Evolutionary conservation across 2,329 filamentous ascomycete genomes (phyloP).

Genomic region (Hymenoscyphus salicellus): DNA sequence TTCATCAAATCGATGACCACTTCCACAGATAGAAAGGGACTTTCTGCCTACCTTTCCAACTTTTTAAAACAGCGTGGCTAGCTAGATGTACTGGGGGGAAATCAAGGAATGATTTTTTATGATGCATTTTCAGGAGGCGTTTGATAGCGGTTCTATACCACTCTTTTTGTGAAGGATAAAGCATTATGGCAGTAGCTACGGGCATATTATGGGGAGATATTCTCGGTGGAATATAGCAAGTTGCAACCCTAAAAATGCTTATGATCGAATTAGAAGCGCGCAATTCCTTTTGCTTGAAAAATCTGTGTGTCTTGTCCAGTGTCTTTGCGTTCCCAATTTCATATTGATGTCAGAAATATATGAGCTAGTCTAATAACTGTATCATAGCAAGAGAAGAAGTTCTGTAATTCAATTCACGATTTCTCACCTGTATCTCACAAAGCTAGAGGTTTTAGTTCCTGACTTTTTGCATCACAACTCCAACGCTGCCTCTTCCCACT

Average conservation of each 20-base stretch:
- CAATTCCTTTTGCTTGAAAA: not conserved
- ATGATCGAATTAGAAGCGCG: not conserved
- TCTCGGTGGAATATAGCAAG: conserved; percentile 1
- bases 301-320: not conserved
- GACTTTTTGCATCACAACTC: not conserved
- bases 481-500: not conserved
- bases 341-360: not conserved
- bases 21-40: conserved; percentile 56
- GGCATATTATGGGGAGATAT: not conserved
- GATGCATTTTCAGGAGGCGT: conserved; percentile 9
- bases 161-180: conserved; percentile 4
- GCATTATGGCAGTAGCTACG: not conserved
- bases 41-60: conserved; percentile 62
- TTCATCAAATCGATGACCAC: conserved; percentile 59
- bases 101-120: conserved; percentile 6
- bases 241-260: not conserved
- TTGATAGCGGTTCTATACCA: conserved; percentile 9
- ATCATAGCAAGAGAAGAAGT: not conserved
- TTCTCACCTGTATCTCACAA: not conserved
- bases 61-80: conserved; percentile 46
- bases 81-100: conserved; percentile 6
- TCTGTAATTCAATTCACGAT: not conserved
- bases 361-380: not conserved
- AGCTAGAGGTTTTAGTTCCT: not conserved
- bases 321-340: not conserved